Evolutionary conservation across 78 protist species (phyloP), one percentile per base, ranked within the genome.

Genomic region (Dictyostelium brefeldianum): DNA sequence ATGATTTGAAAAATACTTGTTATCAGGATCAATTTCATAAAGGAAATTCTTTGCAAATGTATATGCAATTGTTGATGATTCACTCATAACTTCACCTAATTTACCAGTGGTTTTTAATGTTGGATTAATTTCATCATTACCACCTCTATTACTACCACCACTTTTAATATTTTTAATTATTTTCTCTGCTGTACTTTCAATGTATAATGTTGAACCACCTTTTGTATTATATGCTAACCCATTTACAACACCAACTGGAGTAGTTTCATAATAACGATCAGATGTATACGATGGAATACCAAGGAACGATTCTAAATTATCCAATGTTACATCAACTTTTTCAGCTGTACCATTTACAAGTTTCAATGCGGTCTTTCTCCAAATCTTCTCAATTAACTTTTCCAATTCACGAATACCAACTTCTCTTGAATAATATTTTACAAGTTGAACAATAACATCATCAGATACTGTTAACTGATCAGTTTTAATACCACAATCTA

Each of bases 371-470:
- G 89, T 87, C 78, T 98, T 98, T 79, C 98, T 89, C 92, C 75
- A 80, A 29, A 98, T 93, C 71, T 92, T 83, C 70, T 98, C 98
- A 5, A 98, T 51, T 53, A 96, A 80, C 85, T 97, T 84, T 73
- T 97, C 96, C 27, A 98, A 94, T 25, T 93, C 94, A 20, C 99
- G 82, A 10, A 98, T 98, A 46, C 99, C 99, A 20, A 95, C 95
- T 84, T 98, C 99, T 65, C 99, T 84, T 89, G 97, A 96, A 89
- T 98, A 98, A 56, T 65, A 48, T 25, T 48, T 27, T 10, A 97
- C 96, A n/a, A 98, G 54, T 31, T 22, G 4, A n/a, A 46, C 18
- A 20, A 97, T 57, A 0, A 96, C 97, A 4, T 57, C 94, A 6
- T 96, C 98, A 1, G 77, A 47, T 22, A 96, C 47, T 27, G 31